These are phyloP conservation scores for Aspergillus sp. DNA, from an alignment of 2,329 filamentous ascomycete species.

Conservation along the genomic window DNA sequence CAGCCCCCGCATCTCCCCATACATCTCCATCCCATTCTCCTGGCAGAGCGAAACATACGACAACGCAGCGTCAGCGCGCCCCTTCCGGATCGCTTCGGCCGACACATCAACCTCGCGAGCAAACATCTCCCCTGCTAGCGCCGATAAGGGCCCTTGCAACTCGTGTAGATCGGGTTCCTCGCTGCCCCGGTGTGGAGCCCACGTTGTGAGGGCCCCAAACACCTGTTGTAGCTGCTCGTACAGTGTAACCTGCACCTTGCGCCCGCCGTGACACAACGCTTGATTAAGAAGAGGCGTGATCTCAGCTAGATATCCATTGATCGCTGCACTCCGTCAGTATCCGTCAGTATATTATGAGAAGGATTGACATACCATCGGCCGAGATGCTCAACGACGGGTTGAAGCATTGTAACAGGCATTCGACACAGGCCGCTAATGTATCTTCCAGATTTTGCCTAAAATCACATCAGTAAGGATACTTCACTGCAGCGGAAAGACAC, in stretches of 20 bases:
- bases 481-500: constrained; percentile 8
- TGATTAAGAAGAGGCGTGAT: constrained; percentile 28
- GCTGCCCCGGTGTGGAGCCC: constrained; percentile 15
- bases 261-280: constrained; percentile 31
- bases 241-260: constrained; percentile 33
- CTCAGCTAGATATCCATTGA: constrained; percentile 30
- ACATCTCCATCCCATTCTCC: constrained; percentile 18
- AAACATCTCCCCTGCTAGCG: constrained; percentile 30
- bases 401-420: constrained; percentile 39
- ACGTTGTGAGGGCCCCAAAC: constrained; percentile 29
- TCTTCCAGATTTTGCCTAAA: constrained; percentile 29
- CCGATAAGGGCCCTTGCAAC: constrained; percentile 25
- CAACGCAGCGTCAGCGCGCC: constrained; percentile 36
- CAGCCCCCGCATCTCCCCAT: constrained; percentile 18
- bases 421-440: constrained; percentile 38
- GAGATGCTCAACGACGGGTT: constrained; percentile 26
- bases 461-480: background rate
- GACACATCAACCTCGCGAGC: constrained; percentile 33
- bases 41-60: constrained; percentile 31
- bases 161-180: constrained; percentile 19
- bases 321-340: constrained; percentile 29
- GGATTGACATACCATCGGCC: constrained; percentile 22
- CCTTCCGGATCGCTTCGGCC: constrained; percentile 37
- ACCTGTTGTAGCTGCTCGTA: constrained; percentile 36
- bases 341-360: constrained; percentile 1